These are phyloP conservation scores for Lolium multiflorum DNA, from an alignment of 176 grass and related monocot species.

Conservation along the genomic window DNA sequence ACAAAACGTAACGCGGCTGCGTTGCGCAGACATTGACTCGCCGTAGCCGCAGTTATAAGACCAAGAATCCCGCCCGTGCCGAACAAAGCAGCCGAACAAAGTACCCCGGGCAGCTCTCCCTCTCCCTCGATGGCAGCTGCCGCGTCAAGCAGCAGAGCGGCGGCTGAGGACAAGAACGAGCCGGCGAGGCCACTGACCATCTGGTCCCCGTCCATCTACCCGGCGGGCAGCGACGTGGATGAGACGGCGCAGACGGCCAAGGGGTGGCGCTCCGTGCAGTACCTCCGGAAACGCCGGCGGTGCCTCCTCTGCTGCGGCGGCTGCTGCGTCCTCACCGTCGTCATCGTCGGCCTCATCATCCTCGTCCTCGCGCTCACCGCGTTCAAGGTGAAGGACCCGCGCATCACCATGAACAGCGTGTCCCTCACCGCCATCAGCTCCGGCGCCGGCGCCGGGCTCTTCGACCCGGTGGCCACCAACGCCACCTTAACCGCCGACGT, in stretches of 20 bases:
- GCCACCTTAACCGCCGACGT: conserved; percentile 70
- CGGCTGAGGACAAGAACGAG: conserved; percentile 25
- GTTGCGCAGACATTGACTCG: neutral
- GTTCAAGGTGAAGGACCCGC: conserved; percentile 80
- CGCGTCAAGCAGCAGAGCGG: neutral
- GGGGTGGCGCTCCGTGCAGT: conserved; percentile 43
- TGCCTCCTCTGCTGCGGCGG: conserved; percentile 62
- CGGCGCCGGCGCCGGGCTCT: neutral
- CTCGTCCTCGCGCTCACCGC: conserved; percentile 69
- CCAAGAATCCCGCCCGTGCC: neutral
- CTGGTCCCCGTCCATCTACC: conserved; percentile 51
- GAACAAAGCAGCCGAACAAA: neutral
- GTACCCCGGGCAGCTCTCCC: too few relatives aligned
- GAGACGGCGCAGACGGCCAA: conserved; percentile 19
- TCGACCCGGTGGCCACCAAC: conserved; percentile 51
- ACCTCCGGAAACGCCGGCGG: conserved; percentile 54
- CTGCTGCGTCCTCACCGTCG: conserved; percentile 50
- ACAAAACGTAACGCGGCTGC: neutral
- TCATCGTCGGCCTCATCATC: conserved; percentile 58
- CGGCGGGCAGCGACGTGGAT: conserved; percentile 18
- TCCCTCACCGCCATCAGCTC: conserved; percentile 45
- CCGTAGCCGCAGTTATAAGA: conserved; percentile 13
- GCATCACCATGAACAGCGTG: conserved; percentile 62
- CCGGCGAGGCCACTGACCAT: conserved; percentile 38
- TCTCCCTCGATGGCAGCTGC: conserved; percentile 28